phyloP scores from a whole-genome alignment of 2,329 filamentous ascomycete genomes.

The Alternaria burnsii region DNA sequence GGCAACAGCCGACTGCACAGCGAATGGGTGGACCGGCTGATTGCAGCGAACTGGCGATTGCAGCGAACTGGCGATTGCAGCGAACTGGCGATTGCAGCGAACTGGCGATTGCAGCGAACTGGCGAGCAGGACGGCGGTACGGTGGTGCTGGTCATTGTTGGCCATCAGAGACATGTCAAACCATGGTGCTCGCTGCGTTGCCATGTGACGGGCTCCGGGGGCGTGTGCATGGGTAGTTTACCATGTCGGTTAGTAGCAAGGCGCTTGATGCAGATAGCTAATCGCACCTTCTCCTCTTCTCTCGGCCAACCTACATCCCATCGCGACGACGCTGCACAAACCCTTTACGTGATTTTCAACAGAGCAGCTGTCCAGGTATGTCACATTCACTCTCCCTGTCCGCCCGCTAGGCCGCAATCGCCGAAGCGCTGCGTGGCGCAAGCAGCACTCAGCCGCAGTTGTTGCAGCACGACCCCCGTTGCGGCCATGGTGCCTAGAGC shows the following conservation, averaged over 20 bases:
- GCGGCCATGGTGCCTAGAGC: slow-evolving; percentile 23
- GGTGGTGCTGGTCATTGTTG: background rate
- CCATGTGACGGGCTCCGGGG: slow-evolving; percentile 20
- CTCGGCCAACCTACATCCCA: slow-evolving; percentile 8
- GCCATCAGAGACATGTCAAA: background rate
- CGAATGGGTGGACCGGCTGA: too few relatives aligned
- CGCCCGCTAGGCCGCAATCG: slow-evolving; percentile 19
- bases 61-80: background rate
- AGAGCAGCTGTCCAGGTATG: slow-evolving; percentile 13
- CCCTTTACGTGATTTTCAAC: background rate
- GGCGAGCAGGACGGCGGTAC: background rate
- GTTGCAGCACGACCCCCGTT: slow-evolving; percentile 26
- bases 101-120: background rate
- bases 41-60: background rate
- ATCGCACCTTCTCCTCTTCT: slow-evolving; percentile 18
- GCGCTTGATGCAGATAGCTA: slow-evolving; percentile 18
- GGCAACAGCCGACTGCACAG: background rate
- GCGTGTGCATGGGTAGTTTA: slow-evolving; percentile 12
- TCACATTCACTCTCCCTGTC: slow-evolving; percentile 2
- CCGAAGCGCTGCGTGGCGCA: slow-evolving; percentile 17
- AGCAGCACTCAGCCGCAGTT: slow-evolving; percentile 24
- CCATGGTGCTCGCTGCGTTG: background rate
- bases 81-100: background rate
- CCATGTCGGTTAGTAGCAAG: slow-evolving; percentile 16
- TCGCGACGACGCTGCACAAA: slow-evolving; percentile 7